A percentile compares a stretch with the other conserved stretches of the same genome.
Evolutionary conservation across 2,329 filamentous ascomycete genomes (phyloP).

Genomic region (Cladophialophora psammophila): DNA sequence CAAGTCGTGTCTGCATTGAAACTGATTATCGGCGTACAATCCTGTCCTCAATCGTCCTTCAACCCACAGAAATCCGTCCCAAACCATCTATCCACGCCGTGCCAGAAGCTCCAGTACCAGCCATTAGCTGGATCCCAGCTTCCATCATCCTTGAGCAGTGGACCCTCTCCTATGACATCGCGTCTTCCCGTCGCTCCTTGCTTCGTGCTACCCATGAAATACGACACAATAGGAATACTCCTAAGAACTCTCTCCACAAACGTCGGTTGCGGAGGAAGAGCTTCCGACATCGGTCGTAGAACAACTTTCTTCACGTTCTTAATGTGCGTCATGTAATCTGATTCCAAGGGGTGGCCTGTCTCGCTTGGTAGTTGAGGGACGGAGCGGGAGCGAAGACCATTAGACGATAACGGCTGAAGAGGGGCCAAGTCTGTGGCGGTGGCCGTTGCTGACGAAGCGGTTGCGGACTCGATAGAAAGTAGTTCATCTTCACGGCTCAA

Average conservation of each 20-base stretch:
- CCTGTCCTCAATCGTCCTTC: constrained; percentile 52
- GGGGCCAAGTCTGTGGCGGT: constrained; percentile 39
- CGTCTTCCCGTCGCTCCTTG: constrained; percentile 29
- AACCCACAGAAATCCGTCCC: constrained; percentile 69
- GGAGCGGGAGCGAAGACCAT: constrained; percentile 42
- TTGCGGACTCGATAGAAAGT: constrained; percentile 44
- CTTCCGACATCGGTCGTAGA: constrained; percentile 73
- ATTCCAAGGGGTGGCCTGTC: constrained; percentile 47
- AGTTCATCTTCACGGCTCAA: constrained; percentile 44
- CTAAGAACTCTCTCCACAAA: constrained; percentile 69
- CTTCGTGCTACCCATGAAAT: constrained; percentile 64
- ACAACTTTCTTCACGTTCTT: constrained; percentile 68
- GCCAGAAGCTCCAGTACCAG: constrained; percentile 67
- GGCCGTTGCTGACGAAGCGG: constrained; percentile 53
- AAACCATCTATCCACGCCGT: constrained; percentile 62
- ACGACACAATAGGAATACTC: constrained; percentile 72
- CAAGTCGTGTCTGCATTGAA: neutral
- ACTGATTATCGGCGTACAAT: neutral
- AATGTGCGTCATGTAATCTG: constrained; percentile 64
- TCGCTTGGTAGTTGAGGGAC: constrained; percentile 35
- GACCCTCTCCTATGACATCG: constrained; percentile 57
- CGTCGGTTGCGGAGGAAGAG: constrained; percentile 72
- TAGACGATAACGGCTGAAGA: constrained; percentile 40
- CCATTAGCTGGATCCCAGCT: constrained; percentile 44
- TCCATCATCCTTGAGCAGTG: constrained; percentile 54